These are phyloP conservation scores for Sporothrix schenckii DNA, from an alignment of 2,329 filamentous ascomycete species.

Conservation along the genomic window DNA sequence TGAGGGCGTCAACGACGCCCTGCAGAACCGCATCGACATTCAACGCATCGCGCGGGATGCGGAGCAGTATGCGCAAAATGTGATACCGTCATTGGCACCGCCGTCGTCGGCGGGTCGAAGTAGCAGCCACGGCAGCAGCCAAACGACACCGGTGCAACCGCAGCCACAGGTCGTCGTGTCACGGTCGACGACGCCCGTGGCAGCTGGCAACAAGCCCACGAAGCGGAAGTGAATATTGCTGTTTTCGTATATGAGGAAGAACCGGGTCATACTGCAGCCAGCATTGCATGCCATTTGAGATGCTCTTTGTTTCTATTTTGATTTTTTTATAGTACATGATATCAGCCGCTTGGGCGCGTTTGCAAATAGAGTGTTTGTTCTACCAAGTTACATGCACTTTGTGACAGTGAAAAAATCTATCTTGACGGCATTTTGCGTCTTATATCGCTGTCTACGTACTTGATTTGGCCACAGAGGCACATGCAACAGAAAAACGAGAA, in stretches of 20 bases:
- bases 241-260: background rate
- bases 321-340: background rate
- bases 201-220: background rate
- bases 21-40: slow-evolving; percentile 67
- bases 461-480: background rate
- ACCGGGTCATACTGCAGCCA: background rate
- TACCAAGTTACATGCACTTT: background rate
- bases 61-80: slow-evolving; percentile 59
- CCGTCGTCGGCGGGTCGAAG: background rate
- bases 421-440: background rate
- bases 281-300: background rate
- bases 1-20: slow-evolving; percentile 68
- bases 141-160: background rate
- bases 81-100: slow-evolving; percentile 41
- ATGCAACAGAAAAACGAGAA: background rate
- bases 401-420: background rate
- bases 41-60: slow-evolving; percentile 64
- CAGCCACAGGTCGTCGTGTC: slow-evolving; percentile 12
- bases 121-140: slow-evolving; percentile 6
- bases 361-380: background rate
- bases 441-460: slow-evolving; percentile 6
- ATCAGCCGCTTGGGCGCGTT: background rate
- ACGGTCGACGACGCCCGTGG: slow-evolving; percentile 20
- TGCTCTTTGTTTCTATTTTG: background rate
- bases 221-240: slow-evolving; percentile 18